Percentiles rank a stretch among this genome's conserved stretches.
Conservation (phyloP, 352 stramenopile genomes). For the Phytophthora agathidicida region DNA sequence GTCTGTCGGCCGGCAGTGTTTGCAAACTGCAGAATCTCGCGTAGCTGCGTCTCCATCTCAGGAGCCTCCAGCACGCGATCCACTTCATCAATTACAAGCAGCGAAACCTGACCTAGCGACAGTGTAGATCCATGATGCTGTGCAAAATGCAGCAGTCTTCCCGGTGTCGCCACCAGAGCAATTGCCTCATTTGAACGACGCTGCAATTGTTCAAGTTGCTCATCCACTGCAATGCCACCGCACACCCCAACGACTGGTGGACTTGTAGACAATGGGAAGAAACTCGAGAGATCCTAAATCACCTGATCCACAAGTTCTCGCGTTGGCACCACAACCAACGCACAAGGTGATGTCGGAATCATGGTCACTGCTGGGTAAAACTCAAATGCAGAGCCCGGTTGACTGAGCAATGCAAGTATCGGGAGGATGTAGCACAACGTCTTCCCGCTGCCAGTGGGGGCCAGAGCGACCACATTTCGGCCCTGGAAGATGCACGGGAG, state of each 20-base stretch:
- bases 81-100: constrained; percentile 95
- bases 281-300: constrained; percentile 67
- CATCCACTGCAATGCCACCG: constrained; percentile 41
- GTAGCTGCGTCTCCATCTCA: constrained; percentile 93
- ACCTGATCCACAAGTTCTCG: constrained; percentile 97
- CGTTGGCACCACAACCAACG: constrained; percentile 94
- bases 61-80: constrained; percentile 94
- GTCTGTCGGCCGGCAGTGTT: constrained; percentile 77
- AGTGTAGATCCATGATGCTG: constrained; percentile 27
- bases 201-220: constrained; percentile 46
- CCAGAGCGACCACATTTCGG: constrained; percentile 93
- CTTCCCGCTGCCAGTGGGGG: constrained; percentile 96
- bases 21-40: constrained; percentile 90
- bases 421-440: constrained; percentile 97
- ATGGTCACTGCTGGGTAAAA: constrained; percentile 51
- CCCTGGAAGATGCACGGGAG: constrained; percentile 81
- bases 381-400: constrained; percentile 48
- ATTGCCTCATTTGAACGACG: constrained; percentile 16
- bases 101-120: constrained; percentile 38
- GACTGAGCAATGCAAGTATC: constrained; percentile 53
- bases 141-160: constrained; percentile 61
- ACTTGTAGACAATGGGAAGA: constrained; percentile 22
- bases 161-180: constrained; percentile 60
- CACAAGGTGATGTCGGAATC: constrained; percentile 35
- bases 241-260: constrained; percentile 49